phyloP scores from a whole-genome alignment of 192 early-diverging fungal species.

The Entomortierella chlamydospora region DNA sequence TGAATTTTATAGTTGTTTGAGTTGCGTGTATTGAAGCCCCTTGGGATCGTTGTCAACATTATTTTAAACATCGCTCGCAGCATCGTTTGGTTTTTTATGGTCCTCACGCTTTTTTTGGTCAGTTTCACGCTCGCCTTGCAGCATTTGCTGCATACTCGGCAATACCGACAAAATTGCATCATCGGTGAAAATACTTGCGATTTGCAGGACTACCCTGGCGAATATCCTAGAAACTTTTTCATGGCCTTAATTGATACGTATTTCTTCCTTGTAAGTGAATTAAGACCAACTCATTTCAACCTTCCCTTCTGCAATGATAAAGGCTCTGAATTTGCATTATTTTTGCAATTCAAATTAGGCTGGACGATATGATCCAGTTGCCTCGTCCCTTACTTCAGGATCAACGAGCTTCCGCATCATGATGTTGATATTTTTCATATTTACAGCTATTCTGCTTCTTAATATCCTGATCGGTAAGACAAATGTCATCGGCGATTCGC shows the following conservation, averaged over 20 bases:
- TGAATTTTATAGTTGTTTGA: conserved; percentile 33
- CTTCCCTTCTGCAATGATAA: too few species aligned
- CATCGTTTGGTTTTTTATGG: conserved; percentile 31
- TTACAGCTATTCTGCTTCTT: conserved; percentile 31
- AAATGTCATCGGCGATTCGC: background rate
- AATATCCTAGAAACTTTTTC: background rate
- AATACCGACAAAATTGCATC: background rate
- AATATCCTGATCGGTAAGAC: conserved; percentile 32
- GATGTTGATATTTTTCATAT: conserved; percentile 22
- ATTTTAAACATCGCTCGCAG: conserved; percentile 30
- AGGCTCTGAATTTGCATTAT: background rate
- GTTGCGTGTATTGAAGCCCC: conserved; percentile 24
- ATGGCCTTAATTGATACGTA: conserved; percentile 20
- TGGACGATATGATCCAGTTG: conserved; percentile 27
- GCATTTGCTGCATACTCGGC: conserved; percentile 27
- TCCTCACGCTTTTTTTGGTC: conserved; percentile 26
- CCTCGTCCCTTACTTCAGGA: background rate
- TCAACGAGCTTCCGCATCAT: conserved; percentile 11
- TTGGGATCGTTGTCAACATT: conserved; percentile 49
- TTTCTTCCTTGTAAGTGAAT: conserved; percentile 39
- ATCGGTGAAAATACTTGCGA: background rate
- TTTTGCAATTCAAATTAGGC: conserved; percentile 3
- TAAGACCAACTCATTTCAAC: background rate
- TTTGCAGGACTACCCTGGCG: too few species aligned
- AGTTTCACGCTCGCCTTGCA: conserved; percentile 32